Percentiles rank a stretch among this genome's conserved stretches.
These are phyloP conservation scores for Phyllosticta ampelicida DNA, from an alignment of 2,329 filamentous ascomycete genomes.

Conservation along the genomic window DNA sequence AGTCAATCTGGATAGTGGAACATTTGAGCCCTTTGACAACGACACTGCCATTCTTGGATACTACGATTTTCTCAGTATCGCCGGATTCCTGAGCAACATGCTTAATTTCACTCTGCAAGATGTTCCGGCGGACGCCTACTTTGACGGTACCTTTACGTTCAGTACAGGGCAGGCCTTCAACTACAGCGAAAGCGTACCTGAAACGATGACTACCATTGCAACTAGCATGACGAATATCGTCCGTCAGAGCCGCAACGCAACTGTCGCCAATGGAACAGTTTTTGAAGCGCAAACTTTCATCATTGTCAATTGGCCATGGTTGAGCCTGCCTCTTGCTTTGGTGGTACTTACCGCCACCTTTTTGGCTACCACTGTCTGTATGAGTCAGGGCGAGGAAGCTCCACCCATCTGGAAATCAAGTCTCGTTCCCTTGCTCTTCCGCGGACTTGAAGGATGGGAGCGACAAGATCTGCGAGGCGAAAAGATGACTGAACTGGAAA, in stretches of 20 bases:
- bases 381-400: not conserved
- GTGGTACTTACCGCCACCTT: not conserved
- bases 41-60: not conserved
- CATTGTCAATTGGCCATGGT: not conserved
- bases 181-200: not conserved
- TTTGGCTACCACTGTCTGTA: not conserved
- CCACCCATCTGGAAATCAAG: constrained; percentile 3
- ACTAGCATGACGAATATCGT: not conserved
- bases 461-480: not conserved
- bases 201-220: not conserved
- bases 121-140: not conserved
- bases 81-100: not conserved
- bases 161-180: not conserved
- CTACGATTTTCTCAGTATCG: not conserved
- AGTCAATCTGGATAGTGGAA: not conserved
- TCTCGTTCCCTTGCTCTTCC: not conserved
- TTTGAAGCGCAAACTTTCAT: not conserved
- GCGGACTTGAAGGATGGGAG: not conserved
- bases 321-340: not conserved
- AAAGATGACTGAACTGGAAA: not conserved
- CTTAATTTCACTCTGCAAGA: not conserved
- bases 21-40: not conserved
- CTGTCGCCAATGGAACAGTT: not conserved
- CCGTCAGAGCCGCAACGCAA: not conserved
- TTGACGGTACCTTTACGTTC: not conserved